These are phyloP conservation scores for Zymoseptoria ardabiliae DNA, from an alignment of 2,329 filamentous ascomycete species.

Conservation along the genomic window DNA sequence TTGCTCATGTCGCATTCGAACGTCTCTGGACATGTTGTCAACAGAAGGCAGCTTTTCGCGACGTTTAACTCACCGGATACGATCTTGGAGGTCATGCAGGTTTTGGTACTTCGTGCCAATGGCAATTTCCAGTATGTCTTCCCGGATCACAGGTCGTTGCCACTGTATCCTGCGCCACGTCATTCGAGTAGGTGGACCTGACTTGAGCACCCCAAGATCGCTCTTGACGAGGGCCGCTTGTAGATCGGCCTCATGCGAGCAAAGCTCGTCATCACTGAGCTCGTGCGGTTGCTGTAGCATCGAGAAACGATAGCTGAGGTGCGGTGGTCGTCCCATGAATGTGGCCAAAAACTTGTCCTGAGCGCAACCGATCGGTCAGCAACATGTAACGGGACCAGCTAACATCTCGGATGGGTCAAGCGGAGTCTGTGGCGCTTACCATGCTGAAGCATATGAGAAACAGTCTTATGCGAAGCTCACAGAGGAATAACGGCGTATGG, in stretches of 20 bases:
- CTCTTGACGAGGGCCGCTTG: slow-evolving; percentile 5
- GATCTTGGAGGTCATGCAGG: slow-evolving; percentile 6
- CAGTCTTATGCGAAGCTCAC: slow-evolving; percentile 15
- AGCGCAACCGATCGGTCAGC: background rate
- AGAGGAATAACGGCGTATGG: slow-evolving; percentile 18
- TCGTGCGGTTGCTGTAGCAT: slow-evolving; percentile 9
- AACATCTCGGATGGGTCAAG: background rate
- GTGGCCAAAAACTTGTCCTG: slow-evolving; percentile 21
- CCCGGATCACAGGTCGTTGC: slow-evolving; percentile 5
- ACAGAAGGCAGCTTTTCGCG: too few species aligned
- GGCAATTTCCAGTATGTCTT: slow-evolving; percentile 16
- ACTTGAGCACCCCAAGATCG: slow-evolving; percentile 7
- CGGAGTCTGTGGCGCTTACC: background rate
- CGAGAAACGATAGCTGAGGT: slow-evolving; percentile 15
- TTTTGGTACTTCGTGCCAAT: slow-evolving; percentile 5
- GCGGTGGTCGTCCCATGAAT: slow-evolving; percentile 17
- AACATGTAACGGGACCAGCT: background rate
- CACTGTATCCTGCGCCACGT: slow-evolving; percentile 13
- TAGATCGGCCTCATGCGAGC: slow-evolving; percentile 1
- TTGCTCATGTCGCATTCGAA: slow-evolving; percentile 9
- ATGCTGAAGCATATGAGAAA: slow-evolving; percentile 18
- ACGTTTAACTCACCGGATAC: slow-evolving; percentile 1
- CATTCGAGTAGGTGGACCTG: slow-evolving; percentile 4
- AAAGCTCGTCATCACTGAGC: slow-evolving; percentile 12
- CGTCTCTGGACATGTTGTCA: background rate